phyloP scores from a whole-genome alignment of 2,329 filamentous ascomycete genomes.

The Periconia digitata region DNA sequence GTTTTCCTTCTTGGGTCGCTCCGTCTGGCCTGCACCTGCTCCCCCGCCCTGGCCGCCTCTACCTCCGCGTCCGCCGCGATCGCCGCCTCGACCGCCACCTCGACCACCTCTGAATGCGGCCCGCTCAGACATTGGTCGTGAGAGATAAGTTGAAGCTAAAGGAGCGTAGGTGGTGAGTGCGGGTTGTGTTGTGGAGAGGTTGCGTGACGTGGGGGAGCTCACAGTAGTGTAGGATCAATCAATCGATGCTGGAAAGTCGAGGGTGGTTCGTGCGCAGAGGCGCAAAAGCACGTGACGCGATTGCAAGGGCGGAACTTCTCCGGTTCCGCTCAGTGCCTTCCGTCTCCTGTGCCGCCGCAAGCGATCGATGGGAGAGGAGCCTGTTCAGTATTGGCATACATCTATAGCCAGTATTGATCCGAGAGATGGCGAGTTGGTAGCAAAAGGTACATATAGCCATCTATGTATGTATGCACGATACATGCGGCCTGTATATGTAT shows the following conservation, averaged over 20 bases:
- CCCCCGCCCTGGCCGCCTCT: constrained; percentile 32
- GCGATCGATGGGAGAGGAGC: no score
- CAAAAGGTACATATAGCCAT: no score
- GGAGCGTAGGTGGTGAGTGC: constrained; percentile 10
- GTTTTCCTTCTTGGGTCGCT: constrained; percentile 96
- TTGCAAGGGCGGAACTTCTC: no score
- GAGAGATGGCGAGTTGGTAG: no score
- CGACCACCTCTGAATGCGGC: constrained; percentile 53
- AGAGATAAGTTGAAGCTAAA: constrained; percentile 8
- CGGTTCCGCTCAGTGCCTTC: no score
- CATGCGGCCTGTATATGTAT: no score
- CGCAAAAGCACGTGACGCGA: constrained; percentile 3
- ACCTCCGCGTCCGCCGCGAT: constrained; percentile 45
- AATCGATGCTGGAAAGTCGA: constrained; percentile 4
- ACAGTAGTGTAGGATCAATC: not conserved
- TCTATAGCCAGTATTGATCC: no score
- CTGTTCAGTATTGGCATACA: no score
- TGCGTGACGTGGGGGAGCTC: constrained; percentile 24
- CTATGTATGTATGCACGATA: no score
- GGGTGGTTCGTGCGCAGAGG: constrained; percentile 2
- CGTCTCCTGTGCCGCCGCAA: no score
- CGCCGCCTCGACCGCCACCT: constrained; percentile 44
- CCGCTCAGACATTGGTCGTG: constrained; percentile 56
- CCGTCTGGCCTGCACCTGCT: constrained; percentile 41
- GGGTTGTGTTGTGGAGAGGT: constrained; percentile 2